Evolutionary conservation across 1,284 basidiomycete species (phyloP).

Genomic region (Ceratobasidium sp.): DNA sequence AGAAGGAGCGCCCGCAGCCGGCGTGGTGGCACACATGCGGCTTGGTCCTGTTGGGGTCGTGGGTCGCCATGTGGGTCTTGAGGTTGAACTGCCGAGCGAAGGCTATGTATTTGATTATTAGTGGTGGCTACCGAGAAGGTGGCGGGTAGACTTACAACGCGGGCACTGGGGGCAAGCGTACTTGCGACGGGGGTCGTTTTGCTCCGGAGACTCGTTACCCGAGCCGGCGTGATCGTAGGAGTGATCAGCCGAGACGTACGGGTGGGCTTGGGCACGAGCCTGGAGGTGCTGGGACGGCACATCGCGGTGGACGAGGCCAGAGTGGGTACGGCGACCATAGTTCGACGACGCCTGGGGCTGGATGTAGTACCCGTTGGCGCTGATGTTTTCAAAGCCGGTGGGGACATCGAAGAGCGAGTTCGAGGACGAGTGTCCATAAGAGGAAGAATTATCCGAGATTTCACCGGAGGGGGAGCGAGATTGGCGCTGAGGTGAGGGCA

Average conservation of each 20-base stretch:
- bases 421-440: constrained; percentile 43
- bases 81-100: constrained; percentile 92
- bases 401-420: constrained; percentile 41
- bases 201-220: constrained; percentile 40
- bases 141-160: constrained; percentile 64
- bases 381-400: constrained; percentile 35
- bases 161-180: constrained; percentile 80
- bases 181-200: constrained; percentile 74
- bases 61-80: constrained; percentile 91
- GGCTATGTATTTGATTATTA: constrained; percentile 60
- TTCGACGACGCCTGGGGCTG: constrained; percentile 33
- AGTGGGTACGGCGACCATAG: constrained; percentile 42
- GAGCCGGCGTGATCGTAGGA: constrained; percentile 40
- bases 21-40: constrained; percentile 86
- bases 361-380: constrained; percentile 41
- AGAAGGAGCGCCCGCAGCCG: constrained; percentile 86
- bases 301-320: constrained; percentile 41
- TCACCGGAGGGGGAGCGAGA: constrained; percentile 56
- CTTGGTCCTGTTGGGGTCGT: constrained; percentile 88
- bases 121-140: constrained; percentile 17
- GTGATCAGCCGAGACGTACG: constrained; percentile 37
- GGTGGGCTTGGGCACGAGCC: constrained; percentile 43
- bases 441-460: constrained; percentile 45
- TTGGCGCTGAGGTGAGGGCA: constrained; percentile 47
- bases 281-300: constrained; percentile 45